A percentile compares a stretch with the other conserved stretches of the same genome.
phyloP scores from a whole-genome alignment of 345 rosid genomes.

The Lagerstroemia speciosa region DNA sequence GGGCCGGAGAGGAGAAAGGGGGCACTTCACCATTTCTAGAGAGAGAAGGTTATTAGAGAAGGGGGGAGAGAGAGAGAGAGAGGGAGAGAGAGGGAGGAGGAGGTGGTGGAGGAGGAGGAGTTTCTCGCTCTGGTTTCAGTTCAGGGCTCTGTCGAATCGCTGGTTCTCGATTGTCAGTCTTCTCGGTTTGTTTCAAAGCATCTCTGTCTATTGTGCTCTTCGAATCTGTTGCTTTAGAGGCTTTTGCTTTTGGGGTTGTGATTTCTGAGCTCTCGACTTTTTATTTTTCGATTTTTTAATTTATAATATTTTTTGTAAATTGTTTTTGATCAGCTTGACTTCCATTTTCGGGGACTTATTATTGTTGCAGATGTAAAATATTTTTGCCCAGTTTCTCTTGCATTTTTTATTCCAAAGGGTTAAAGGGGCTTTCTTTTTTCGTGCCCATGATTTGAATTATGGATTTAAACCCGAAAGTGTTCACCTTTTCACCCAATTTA shows the following conservation, averaged over 20 bases:
- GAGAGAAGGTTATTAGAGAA: not conserved
- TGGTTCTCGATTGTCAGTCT: not conserved
- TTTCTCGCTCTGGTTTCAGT: conserved; percentile 11
- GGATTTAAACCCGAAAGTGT: conserved; percentile 7
- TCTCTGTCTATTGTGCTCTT: conserved; percentile 13
- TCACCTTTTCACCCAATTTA: conserved; percentile 16
- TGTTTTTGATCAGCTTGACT: not conserved
- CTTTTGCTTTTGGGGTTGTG: conserved; percentile 25
- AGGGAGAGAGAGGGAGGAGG: conserved; percentile 18
- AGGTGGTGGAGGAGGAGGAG: conserved; percentile 26
- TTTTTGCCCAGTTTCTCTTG: conserved; percentile 17
- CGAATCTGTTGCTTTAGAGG: conserved; percentile 20
- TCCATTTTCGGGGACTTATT: conserved; percentile 8
- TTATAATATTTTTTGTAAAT: too few relatives aligned
- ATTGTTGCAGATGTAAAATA: too few relatives aligned
- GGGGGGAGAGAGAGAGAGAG: conserved; percentile 12
- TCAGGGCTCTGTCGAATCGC: conserved; percentile 3
- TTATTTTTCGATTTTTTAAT: not conserved
- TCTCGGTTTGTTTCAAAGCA: conserved; percentile 21
- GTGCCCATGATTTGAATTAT: conserved; percentile 1
- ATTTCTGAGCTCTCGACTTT: not conserved
- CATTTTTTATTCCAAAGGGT: conserved; percentile 20
- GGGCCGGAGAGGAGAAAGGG: not conserved
- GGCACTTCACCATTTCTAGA: not conserved
- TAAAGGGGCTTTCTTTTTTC: conserved; percentile 32